These are phyloP conservation scores for Diaporthe sp. DNA, from an alignment of 2,329 filamentous ascomycete species.

Conservation along the genomic window DNA sequence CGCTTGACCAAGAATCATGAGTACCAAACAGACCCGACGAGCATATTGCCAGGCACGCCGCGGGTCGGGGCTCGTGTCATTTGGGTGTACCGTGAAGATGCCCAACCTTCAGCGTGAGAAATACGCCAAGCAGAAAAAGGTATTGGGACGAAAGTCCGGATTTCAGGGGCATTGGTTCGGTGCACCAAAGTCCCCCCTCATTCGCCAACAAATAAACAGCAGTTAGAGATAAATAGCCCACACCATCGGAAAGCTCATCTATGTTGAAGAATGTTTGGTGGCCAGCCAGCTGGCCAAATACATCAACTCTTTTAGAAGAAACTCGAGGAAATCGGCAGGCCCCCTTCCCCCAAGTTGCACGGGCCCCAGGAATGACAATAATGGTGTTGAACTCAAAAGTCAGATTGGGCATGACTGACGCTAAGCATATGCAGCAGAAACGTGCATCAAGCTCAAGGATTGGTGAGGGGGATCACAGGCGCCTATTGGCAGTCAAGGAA, in stretches of 20 bases:
- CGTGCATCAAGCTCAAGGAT: constrained; percentile 4
- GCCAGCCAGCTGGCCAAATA: background rate
- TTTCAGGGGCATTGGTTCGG: background rate
- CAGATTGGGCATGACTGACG: constrained; percentile 2
- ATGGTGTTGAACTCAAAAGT: background rate
- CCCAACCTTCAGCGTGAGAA: too few species aligned
- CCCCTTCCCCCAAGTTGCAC: background rate
- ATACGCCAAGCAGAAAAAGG: background rate
- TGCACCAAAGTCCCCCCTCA: background rate
- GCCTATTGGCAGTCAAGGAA: constrained; percentile 5
- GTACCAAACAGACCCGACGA: background rate
- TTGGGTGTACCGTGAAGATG: background rate
- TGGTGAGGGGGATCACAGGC: background rate
- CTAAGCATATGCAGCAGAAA: constrained; percentile 1
- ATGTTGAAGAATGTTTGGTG: too few species aligned
- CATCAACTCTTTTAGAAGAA: background rate
- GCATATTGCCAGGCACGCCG: too few species aligned
- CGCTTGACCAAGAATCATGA: background rate
- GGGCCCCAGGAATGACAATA: background rate
- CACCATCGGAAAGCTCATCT: background rate
- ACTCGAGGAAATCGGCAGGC: background rate
- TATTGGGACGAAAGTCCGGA: background rate
- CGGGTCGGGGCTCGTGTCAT: too few species aligned
- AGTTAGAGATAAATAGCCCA: background rate
- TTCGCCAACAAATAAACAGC: background rate